Evolutionary conservation across 768 basidiomycete genomes (phyloP).

Genomic region (Nidularia pulvinata): DNA sequence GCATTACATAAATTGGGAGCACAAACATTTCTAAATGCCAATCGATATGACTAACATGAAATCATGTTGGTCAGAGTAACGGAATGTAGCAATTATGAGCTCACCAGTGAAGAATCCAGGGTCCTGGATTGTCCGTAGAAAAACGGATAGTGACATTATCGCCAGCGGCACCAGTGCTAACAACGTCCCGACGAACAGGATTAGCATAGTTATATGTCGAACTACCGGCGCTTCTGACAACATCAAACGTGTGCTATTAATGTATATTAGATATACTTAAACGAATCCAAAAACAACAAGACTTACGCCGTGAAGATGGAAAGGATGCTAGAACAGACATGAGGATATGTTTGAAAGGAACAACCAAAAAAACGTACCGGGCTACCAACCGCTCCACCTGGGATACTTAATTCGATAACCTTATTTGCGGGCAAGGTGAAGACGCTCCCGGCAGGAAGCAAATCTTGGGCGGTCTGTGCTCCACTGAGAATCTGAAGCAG

Average conservation of each 20-base stretch:
- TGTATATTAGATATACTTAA: slow-evolving; percentile 6
- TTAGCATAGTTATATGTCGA: slow-evolving; percentile 39
- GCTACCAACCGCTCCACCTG: slow-evolving; percentile 28
- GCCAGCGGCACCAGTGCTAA: slow-evolving; percentile 20
- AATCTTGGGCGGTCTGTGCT: slow-evolving; percentile 29
- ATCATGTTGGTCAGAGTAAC: neutral
- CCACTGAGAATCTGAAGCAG: slow-evolving; percentile 54
- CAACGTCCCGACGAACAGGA: slow-evolving; percentile 44
- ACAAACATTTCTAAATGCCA: slow-evolving; percentile 35
- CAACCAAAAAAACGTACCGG: slow-evolving; percentile 18
- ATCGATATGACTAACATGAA: slow-evolving; percentile 24
- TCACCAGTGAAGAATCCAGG: slow-evolving; percentile 39
- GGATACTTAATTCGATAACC: slow-evolving; percentile 45
- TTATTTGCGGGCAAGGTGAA: slow-evolving; percentile 42
- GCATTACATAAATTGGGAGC: neutral
- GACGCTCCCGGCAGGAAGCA: slow-evolving; percentile 38
- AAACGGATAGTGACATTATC: slow-evolving; percentile 56
- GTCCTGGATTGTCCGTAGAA: slow-evolving; percentile 62
- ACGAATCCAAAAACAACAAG: neutral
- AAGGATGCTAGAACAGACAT: slow-evolving; percentile 27
- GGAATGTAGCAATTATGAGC: neutral
- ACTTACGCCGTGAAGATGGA: slow-evolving; percentile 39
- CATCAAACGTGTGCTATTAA: slow-evolving; percentile 32
- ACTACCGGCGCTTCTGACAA: slow-evolving; percentile 36
- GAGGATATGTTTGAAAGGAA: slow-evolving; percentile 2